phyloP scores from a whole-genome alignment of 495 filamentous ascomycete species.

The Echria macrotheca region DNA sequence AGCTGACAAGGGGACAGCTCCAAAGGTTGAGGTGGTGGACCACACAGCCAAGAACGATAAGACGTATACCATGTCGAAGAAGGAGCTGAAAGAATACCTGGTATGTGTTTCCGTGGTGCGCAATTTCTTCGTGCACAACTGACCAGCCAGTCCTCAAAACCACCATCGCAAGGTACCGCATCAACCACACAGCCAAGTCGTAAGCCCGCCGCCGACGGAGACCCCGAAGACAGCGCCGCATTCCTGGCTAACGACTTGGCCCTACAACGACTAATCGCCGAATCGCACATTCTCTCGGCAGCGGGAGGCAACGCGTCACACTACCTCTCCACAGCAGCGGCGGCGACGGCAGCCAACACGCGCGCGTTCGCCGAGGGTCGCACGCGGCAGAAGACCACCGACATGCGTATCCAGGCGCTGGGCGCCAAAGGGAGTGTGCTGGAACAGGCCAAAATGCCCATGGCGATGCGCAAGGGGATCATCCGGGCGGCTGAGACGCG shows the following conservation, averaged over 20 bases:
- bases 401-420: conserved; percentile 73
- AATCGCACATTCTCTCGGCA: conserved; percentile 85
- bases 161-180: conserved; percentile 29
- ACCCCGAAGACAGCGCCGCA: conserved; percentile 47
- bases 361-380: conserved; percentile 34
- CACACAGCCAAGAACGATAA: conserved; percentile 39
- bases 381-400: conserved; percentile 64
- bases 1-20: too few species aligned
- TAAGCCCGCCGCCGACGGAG: conserved; percentile 28
- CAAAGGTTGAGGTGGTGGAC: conserved; percentile 59
- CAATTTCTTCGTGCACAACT: background rate
- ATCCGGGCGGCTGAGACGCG: conserved; percentile 52
- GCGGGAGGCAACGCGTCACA: conserved; percentile 48
- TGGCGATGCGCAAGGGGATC: conserved; percentile 75
- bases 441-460: conserved; percentile 76
- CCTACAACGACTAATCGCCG: conserved; percentile 78
- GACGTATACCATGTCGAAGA: conserved; percentile 54
- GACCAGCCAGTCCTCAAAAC: conserved; percentile 41
- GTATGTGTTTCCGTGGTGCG: conserved; percentile 36
- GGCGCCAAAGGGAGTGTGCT: conserved; percentile 72
- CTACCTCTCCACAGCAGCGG: conserved; percentile 24
- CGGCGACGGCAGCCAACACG: conserved; percentile 18
- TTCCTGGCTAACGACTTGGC: conserved; percentile 85
- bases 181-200: conserved; percentile 23
- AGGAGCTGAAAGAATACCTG: conserved; percentile 73